Percentiles rank a stretch among this genome's conserved stretches.
These are phyloP conservation scores for Elaphomyces granulatus DNA, from an alignment of 495 filamentous ascomycete genomes.

Conservation along the genomic window DNA sequence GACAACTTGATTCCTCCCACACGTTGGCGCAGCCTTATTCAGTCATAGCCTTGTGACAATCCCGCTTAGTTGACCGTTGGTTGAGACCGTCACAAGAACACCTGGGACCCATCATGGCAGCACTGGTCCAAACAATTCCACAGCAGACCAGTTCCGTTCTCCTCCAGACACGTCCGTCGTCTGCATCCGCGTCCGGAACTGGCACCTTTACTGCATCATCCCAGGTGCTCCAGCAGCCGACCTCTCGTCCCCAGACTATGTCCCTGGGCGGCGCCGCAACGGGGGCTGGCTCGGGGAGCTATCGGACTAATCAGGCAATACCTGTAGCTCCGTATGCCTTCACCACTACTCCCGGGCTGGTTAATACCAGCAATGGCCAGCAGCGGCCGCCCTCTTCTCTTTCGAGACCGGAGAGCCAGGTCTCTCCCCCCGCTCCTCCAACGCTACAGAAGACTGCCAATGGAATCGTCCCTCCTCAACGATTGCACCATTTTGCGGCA, in stretches of 20 bases:
- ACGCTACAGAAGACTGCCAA: conserved; percentile 28
- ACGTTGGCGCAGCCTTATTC: too few relatives aligned
- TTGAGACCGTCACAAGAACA: too few relatives aligned
- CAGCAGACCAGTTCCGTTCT: conserved; percentile 66
- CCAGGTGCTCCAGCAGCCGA: conserved; percentile 38
- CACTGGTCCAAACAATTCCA: conserved; percentile 81
- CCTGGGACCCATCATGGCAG: conserved; percentile 59
- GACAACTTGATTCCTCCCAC: too few relatives aligned
- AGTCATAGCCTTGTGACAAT: background rate
- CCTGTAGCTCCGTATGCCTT: conserved; percentile 79
- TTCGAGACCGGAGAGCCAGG: conserved; percentile 51
- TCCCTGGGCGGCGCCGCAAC: conserved; percentile 52
- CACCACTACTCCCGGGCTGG: conserved; percentile 56
- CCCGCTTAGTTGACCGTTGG: background rate
- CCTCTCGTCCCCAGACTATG: conserved; percentile 37
- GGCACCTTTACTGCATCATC: conserved; percentile 28
- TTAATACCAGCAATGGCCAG: conserved; percentile 33
- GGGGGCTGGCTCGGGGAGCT: conserved; percentile 40
- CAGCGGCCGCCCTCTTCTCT: conserved; percentile 42
- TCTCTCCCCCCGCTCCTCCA: conserved; percentile 44
- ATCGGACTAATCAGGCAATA: conserved; percentile 52
- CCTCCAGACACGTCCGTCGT: conserved; percentile 65
- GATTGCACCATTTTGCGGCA: conserved; percentile 44
- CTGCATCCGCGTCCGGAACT: conserved; percentile 50
- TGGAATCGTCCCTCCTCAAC: conserved; percentile 25